A percentile compares a stretch with the other conserved stretches of the same genome.
Evolutionary conservation across 345 rosid genomes (phyloP).

Genomic region (Salix purpurea): DNA sequence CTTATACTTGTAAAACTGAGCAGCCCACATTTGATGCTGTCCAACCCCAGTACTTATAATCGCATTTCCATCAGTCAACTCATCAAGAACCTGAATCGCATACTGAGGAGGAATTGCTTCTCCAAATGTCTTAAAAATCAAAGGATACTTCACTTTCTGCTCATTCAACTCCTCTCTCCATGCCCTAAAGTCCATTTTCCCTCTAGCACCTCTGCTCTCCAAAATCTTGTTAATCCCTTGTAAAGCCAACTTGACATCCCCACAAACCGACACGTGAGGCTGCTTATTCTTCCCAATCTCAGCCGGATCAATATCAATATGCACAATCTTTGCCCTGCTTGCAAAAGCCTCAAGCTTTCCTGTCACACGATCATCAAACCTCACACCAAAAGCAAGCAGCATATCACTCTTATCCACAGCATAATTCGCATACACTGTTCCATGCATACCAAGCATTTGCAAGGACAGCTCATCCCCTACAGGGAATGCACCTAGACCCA

Average conservation of each 20-base stretch:
- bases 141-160: conserved; percentile 64
- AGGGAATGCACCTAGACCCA: conserved; percentile 88
- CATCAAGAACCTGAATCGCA: conserved; percentile 84
- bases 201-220: conserved; percentile 43
- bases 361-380: conserved; percentile 95
- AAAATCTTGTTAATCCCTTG: conserved; percentile 62
- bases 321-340: conserved; percentile 88
- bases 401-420: conserved; percentile 83
- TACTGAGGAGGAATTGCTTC: conserved; percentile 93
- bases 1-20: conserved; percentile 92
- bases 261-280: conserved; percentile 88
- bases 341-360: conserved; percentile 98
- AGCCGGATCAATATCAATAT: conserved; percentile 87
- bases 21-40: conserved; percentile 99
- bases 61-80: conserved; percentile 76
- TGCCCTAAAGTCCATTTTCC: conserved; percentile 50
- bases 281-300: conserved; percentile 99
- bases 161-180: conserved; percentile 77
- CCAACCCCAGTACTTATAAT: conserved; percentile 94
- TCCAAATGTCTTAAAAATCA: conserved; percentile 74
- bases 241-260: conserved; percentile 77
- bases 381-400: conserved; percentile 88
- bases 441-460: conserved; percentile 98
- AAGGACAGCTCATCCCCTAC: conserved; percentile 59
- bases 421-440: conserved; percentile 88